Evolutionary conservation across 176 grass and related monocot species (phyloP).

Genomic region (Puccinellia tenuiflora): DNA sequence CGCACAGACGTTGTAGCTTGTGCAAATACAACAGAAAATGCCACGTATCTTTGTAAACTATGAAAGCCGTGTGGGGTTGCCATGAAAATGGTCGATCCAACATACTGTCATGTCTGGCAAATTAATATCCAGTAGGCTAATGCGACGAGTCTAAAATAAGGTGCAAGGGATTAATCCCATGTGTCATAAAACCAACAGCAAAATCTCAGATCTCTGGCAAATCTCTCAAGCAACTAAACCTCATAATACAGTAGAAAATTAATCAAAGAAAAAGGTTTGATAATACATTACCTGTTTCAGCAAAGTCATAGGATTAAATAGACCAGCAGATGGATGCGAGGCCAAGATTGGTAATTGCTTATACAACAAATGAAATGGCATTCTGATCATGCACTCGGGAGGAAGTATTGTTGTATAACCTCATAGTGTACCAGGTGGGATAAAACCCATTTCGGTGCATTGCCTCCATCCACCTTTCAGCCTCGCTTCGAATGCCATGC

Average conservation of each 20-base stretch:
- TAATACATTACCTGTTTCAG: conserved; percentile 29
- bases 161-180: conserved; percentile 7
- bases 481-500: conserved; percentile 57
- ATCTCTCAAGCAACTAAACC: conserved; percentile 30
- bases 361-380: conserved; percentile 44
- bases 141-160: conserved; percentile 1
- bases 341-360: conserved; percentile 8
- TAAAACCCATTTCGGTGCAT: conserved; percentile 72
- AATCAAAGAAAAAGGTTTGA: conserved; percentile 7
- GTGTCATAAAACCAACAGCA: conserved; percentile 13
- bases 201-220: conserved; percentile 2
- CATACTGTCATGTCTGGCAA: background rate
- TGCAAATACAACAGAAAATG: background rate
- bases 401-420: conserved; percentile 44
- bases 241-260: conserved; percentile 2
- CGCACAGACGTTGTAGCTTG: background rate
- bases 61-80: background rate
- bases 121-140: conserved; percentile 11
- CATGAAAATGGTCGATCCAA: background rate
- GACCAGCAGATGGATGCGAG: background rate
- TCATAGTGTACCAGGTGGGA: conserved; percentile 75
- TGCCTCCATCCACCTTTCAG: conserved; percentile 82
- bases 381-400: conserved; percentile 26
- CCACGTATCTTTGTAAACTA: background rate
- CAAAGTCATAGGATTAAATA: conserved; percentile 1